phyloP scores from a whole-genome alignment of 345 rosid species.

The Eutrema japonicum region DNA sequence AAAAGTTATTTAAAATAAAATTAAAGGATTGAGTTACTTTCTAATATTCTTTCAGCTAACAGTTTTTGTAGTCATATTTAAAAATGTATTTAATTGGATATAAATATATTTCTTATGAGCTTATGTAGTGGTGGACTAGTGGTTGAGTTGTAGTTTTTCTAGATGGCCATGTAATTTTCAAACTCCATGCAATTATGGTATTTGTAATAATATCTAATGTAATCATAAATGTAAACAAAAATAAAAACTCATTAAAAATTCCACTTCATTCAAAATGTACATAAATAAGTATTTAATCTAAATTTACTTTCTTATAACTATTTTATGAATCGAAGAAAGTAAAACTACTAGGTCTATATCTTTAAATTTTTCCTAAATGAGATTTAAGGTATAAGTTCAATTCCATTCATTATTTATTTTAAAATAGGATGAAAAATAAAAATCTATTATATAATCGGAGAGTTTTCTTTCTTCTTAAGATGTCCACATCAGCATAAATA shows the following conservation, averaged over 20 bases:
- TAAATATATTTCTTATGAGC: background rate
- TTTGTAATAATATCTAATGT: background rate
- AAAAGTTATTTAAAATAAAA: background rate
- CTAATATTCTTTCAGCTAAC: background rate
- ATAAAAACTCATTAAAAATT: background rate
- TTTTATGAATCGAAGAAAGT: background rate
- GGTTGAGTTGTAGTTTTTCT: background rate
- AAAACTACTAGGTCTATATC: background rate
- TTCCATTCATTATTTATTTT: background rate
- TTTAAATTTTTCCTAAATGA: background rate
- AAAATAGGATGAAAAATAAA: background rate
- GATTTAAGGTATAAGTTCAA: background rate
- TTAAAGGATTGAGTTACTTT: background rate
- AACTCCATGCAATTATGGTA: background rate
- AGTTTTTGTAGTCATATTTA: background rate
- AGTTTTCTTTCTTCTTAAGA: no score
- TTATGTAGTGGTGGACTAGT: background rate
- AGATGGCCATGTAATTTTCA: slow-evolving; percentile 1
- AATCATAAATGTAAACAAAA: background rate
- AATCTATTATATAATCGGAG: no score
- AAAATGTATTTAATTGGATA: background rate
- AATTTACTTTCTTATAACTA: background rate
- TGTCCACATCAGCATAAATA: no score
- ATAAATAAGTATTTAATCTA: no score
- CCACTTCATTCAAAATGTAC: background rate